Evolutionary conservation across 805 yeast species (phyloP), one percentile per base, ranked within the genome.

Genomic region (Saccharomycopsis capsularis): DNA sequence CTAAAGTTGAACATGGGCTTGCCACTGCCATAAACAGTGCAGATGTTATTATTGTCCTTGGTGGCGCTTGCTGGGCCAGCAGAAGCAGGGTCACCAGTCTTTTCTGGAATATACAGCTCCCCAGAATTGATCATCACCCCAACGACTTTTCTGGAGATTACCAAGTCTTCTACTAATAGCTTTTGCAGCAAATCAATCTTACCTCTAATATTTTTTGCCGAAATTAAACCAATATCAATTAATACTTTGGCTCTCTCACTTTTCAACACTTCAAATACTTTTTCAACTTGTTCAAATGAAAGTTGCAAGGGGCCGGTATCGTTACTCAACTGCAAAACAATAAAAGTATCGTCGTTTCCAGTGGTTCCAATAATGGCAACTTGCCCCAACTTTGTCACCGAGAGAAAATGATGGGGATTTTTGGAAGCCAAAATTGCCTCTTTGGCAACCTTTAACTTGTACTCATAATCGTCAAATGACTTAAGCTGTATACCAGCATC

Each of bases 291-390:
- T 5, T 34, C 38, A 6, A 9, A 5, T 13, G 38, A 11, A 6
- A 34, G 19, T 34, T 34, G 19, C 7, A 34, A 34, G 13, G 11
- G 11, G 7, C 18, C 18, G 7, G 6, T n/a, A 13, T 34, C 38
- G 15, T 32, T 42, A 29, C 21, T 29, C 13, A 68, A 52, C 39
- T 64, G 57, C 41, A 75, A 51, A 9, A 73, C 61, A 11, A 73
- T 56, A 57, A 75, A 76, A 1, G 79, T 73, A 53, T 76, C 79
- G 19, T 60, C 56, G 59, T 76, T 76, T 1, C 81, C 81, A 6
- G 60, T 61, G 1, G 80, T 74, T 15, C 74, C 74, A 7, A 71
- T 73, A 25, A 71, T 73, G 0, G 78, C 71, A 11, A 70, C 76
- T 2, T 70, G 65, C 3, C 80, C 80, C 21, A 66, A 56, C 53